Evolutionary conservation across 2,329 filamentous ascomycete species (phyloP).

Genomic region (Colletotrichum destructivum): DNA sequence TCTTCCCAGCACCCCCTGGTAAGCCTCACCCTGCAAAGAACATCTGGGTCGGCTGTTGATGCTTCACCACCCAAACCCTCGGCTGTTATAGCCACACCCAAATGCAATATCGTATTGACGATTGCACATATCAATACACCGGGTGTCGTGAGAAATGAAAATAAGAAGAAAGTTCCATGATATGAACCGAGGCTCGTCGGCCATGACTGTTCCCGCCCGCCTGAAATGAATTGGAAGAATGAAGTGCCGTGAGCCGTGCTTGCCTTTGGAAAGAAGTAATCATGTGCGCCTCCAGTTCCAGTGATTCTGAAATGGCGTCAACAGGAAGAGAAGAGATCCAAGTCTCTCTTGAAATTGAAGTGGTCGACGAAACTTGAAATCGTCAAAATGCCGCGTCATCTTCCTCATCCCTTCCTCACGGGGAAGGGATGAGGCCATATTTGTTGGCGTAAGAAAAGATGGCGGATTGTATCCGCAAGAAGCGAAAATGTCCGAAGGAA

Average conservation of each 20-base stretch:
- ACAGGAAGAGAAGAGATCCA: slow-evolving; percentile 3
- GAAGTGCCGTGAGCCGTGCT: slow-evolving; percentile 31
- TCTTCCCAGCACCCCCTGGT: slow-evolving; percentile 9
- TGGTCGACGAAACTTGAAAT: slow-evolving; percentile 3
- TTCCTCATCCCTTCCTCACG: too few relatives aligned
- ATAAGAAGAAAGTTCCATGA: slow-evolving; percentile 5
- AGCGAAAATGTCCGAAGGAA: slow-evolving; percentile 28
- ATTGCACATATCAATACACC: slow-evolving; percentile 27
- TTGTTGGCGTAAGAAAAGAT: neutral
- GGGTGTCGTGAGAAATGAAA: slow-evolving; percentile 15
- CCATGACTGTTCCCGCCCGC: slow-evolving; percentile 30
- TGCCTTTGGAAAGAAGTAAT: slow-evolving; percentile 30
- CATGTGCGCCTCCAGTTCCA: slow-evolving; percentile 30
- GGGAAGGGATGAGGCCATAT: neutral
- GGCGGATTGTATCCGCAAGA: slow-evolving; percentile 13
- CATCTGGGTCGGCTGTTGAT: slow-evolving; percentile 24
- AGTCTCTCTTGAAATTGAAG: slow-evolving; percentile 16
- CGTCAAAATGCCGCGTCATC: slow-evolving; percentile 1
- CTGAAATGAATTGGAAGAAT: slow-evolving; percentile 24
- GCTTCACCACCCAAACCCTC: neutral
- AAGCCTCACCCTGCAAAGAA: slow-evolving; percentile 17
- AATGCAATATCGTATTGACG: slow-evolving; percentile 19
- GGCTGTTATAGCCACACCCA: slow-evolving; percentile 23
- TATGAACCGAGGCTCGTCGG: slow-evolving; percentile 24
- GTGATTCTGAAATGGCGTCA: slow-evolving; percentile 21